These are phyloP conservation scores for Neurospora sp. DNA, from an alignment of 495 filamentous ascomycete species.

Conservation along the genomic window DNA sequence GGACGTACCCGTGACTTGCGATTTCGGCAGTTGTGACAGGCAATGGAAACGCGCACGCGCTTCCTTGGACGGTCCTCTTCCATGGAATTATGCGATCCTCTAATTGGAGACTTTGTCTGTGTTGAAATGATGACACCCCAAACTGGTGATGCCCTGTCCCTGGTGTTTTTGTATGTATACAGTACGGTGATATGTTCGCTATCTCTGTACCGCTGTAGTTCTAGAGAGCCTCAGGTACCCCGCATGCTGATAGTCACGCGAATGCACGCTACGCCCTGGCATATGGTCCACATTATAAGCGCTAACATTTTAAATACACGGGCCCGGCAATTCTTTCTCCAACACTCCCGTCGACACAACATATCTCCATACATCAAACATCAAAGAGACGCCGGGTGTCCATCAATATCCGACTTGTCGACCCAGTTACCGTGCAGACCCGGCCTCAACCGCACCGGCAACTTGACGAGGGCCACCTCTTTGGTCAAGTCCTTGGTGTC, in stretches of 20 bases:
- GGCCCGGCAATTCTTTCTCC: background rate
- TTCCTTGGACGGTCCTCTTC: background rate
- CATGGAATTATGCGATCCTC: background rate
- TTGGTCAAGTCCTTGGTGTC: conserved; percentile 5
- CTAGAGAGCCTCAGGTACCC: background rate
- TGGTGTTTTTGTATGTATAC: too few species aligned
- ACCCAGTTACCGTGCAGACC: conserved; percentile 11
- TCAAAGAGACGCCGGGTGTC: background rate
- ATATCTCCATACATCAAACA: background rate
- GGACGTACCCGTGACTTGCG: background rate
- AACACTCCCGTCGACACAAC: background rate
- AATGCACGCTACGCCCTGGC: background rate
- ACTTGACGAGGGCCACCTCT: conserved; percentile 1
- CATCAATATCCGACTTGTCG: background rate
- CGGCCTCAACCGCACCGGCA: conserved; percentile 5
- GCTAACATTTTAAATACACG: background rate
- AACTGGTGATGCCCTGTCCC: background rate
- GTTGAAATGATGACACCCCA: background rate
- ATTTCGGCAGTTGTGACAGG: background rate
- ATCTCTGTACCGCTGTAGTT: background rate
- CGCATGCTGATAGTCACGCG: background rate
- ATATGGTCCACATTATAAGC: background rate
- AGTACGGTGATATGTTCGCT: background rate
- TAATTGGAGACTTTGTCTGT: background rate
- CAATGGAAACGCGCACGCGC: background rate